Evolutionary conservation across 2,329 filamentous ascomycete species (phyloP).

Genomic region (Exophiala oligosperma): DNA sequence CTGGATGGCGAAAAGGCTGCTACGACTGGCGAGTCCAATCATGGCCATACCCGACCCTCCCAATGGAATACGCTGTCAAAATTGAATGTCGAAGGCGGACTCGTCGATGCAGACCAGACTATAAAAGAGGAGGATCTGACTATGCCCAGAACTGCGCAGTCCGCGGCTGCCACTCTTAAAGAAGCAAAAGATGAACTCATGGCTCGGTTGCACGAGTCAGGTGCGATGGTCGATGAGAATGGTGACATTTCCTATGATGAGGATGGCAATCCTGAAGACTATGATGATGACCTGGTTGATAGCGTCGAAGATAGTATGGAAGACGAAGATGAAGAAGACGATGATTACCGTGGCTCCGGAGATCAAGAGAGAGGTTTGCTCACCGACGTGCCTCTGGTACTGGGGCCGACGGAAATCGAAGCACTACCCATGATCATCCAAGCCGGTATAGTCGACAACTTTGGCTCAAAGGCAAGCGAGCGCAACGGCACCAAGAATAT

Average conservation of each 20-base stretch:
- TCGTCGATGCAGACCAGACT: constrained; percentile 39
- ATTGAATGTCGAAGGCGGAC: constrained; percentile 41
- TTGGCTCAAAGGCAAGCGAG: constrained; percentile 58
- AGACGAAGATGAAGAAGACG: constrained; percentile 56
- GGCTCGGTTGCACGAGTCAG: constrained; percentile 49
- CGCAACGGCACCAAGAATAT: constrained; percentile 68
- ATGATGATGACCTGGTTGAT: constrained; percentile 44
- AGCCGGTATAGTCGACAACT: constrained; percentile 85
- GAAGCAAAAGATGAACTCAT: constrained; percentile 53
- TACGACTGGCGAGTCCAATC: constrained; percentile 44
- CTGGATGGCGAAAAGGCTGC: constrained; percentile 34
- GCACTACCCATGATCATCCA: constrained; percentile 97
- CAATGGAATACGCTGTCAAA: constrained; percentile 46
- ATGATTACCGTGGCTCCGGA: constrained; percentile 51
- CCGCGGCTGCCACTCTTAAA: constrained; percentile 51
- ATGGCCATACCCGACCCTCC: constrained; percentile 41
- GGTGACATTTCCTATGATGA: constrained; percentile 46
- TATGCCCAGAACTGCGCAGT: constrained; percentile 49
- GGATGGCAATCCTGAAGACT: constrained; percentile 48
- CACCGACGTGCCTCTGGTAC: constrained; percentile 90
- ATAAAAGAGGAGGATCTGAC: constrained; percentile 47
- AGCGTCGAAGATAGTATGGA: constrained; percentile 46
- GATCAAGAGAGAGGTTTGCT: constrained; percentile 71
- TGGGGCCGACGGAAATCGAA: constrained; percentile 93
- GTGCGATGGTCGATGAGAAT: constrained; percentile 36